Base-by-base conservation (phyloP, 2,329 filamentous ascomycete species). In the Cladobotryum mycophilum region DNA sequence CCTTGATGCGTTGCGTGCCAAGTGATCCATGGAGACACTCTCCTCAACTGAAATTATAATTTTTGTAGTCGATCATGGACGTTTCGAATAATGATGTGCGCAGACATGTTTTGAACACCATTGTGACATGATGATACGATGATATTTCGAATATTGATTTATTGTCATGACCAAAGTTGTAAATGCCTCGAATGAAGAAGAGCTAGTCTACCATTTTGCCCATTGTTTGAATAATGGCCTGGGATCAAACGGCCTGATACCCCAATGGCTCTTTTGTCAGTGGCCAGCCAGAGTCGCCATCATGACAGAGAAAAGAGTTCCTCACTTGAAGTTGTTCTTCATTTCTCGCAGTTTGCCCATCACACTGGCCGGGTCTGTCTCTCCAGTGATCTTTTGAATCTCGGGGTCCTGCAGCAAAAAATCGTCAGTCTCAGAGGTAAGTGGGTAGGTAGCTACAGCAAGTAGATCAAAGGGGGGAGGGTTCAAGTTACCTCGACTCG, bases 331-430 rank as follows among this genome's bases (percentile, higher is more conserved):
- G 67, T 76, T 80, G 65, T 95, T 91, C 82, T 97, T 99, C 85
- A 95, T 85, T 69, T 95, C 88, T 49, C 93, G 79, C 61, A 97
- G 72, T 61, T 85, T 85, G 33, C 78, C 79, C 88, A 99, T 96
- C 14, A 96, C 90, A 45, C 87, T 82, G 2, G 92, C 76, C 0
- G 90, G 85, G 38, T 91, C 81, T 0, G 81, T 89, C 72, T 89
- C 83, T 40, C 89, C 89, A 0, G 89, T 93, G 11, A 80, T 85
- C 70, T 89, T 87, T 64, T 95, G 89, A 48, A 99, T 85, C 55
- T 80, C 81, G 0, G 89, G 87, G 60, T 96, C 91, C 80, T 90
- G 50, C 22, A 11, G 25, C n/a, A 30, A 42, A 7, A 20, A 30
- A 18, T 17, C 5, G 40, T 51, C 37, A 58, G 52, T 35, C 52